phyloP scores from a whole-genome alignment of 192 early-diverging fungal genomes.

The Coemansia sp. region DNA sequence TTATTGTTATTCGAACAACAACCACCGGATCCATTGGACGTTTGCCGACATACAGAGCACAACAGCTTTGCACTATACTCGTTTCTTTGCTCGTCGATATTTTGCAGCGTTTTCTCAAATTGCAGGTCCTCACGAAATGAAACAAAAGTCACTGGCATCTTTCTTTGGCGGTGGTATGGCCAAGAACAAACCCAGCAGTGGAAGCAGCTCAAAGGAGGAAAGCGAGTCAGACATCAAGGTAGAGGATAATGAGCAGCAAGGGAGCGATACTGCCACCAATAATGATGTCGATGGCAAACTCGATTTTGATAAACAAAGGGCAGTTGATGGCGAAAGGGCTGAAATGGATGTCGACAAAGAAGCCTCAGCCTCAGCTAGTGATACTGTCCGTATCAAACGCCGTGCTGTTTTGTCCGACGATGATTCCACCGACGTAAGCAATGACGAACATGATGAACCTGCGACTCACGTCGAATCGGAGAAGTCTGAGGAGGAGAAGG shows the following conservation, averaged over 20 bases:
- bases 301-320: background rate
- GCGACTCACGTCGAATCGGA: constrained; percentile 1
- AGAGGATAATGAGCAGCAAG: background rate
- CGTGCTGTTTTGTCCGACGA: constrained; percentile 13
- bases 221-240: background rate
- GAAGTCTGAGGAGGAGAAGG: background rate
- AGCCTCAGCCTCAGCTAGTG: background rate
- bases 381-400: constrained; percentile 1
- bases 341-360: background rate
- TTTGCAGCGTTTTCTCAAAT: background rate
- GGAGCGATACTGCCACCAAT: background rate
- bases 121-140: constrained; percentile 16
- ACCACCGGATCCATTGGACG: background rate
- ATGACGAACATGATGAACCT: constrained; percentile 1
- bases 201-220: background rate
- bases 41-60: background rate
- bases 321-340: background rate
- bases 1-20: background rate
- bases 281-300: background rate
- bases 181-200: constrained; percentile 12
- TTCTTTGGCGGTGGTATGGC: constrained; percentile 36
- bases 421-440: constrained; percentile 3
- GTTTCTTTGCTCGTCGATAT: background rate
- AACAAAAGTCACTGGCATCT: constrained; percentile 32
- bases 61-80: background rate